Evolutionary conservation across 495 filamentous ascomycete species (phyloP).

Genomic region (Glonium stellatum): DNA sequence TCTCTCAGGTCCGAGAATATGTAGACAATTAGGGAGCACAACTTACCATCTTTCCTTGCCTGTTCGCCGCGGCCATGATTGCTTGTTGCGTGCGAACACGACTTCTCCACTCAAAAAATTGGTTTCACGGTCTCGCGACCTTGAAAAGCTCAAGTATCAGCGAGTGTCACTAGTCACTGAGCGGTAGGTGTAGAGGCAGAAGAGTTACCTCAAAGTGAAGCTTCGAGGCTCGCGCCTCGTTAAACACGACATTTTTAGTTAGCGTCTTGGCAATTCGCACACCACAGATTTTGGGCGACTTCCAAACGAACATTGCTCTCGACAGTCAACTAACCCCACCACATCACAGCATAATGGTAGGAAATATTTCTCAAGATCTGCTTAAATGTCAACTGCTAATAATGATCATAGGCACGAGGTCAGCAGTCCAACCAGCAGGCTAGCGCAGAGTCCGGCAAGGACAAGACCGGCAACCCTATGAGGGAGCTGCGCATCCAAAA

Average conservation of each 20-base stretch:
- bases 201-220: background rate
- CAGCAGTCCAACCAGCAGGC: too few species aligned
- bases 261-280: constrained; percentile 1
- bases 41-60: constrained; percentile 99
- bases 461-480: constrained; percentile 72
- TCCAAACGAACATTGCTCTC: background rate
- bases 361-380: background rate
- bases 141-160: background rate
- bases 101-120: constrained; percentile 37
- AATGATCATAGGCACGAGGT: background rate
- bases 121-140: background rate
- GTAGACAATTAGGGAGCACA: constrained; percentile 23
- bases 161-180: background rate
- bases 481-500: constrained; percentile 99
- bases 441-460: background rate
- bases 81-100: constrained; percentile 59
- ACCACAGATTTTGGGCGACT: background rate
- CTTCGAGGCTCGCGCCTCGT: background rate
- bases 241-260: background rate
- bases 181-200: background rate
- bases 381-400: background rate
- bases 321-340: background rate
- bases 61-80: constrained; percentile 80
- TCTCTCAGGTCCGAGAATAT: constrained; percentile 29
- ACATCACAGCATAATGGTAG: constrained; percentile 7